Conservation (phyloP, 129 eudicot species). For the Saposhnikovia divaricata region DNA sequence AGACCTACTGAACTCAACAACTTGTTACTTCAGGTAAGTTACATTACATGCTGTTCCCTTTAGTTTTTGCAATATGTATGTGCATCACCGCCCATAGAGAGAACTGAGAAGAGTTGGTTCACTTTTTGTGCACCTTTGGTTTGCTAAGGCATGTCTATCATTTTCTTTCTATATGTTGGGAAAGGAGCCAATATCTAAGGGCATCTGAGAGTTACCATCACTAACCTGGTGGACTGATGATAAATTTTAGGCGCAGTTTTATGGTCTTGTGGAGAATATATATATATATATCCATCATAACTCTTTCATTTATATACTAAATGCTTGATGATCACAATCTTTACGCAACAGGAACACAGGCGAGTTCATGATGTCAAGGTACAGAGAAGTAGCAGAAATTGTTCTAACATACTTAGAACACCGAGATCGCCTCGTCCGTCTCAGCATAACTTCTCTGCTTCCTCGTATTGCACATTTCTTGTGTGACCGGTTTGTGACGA, state of each 20-base stretch:
- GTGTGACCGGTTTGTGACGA: constrained; percentile 94
- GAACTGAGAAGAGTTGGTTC: too few relatives aligned
- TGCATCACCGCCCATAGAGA: too few relatives aligned
- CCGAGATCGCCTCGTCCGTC: constrained; percentile 90
- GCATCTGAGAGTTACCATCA: background rate
- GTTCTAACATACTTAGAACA: constrained; percentile 92
- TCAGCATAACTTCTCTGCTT: constrained; percentile 92
- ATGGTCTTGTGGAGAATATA: background rate
- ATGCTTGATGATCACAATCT: constrained; percentile 5
- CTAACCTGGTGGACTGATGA: background rate
- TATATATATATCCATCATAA: background rate
- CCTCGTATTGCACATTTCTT: constrained; percentile 97
- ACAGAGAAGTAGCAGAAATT: constrained; percentile 96
- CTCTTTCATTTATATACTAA: background rate
- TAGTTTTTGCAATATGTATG: too few relatives aligned
- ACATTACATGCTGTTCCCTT: too few relatives aligned
- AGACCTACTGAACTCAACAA: too few relatives aligned
- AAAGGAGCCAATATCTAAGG: too few relatives aligned
- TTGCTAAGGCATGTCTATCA: too few relatives aligned
- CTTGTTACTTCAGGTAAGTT: too few relatives aligned
- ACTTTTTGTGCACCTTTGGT: too few relatives aligned
- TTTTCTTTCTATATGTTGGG: too few relatives aligned
- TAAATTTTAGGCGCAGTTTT: background rate
- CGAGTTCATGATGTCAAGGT: constrained; percentile 98
- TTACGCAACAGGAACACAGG: constrained; percentile 69